Evolutionary conservation across 768 basidiomycete species (phyloP).

Genomic region (Pleurotus giganteus): DNA sequence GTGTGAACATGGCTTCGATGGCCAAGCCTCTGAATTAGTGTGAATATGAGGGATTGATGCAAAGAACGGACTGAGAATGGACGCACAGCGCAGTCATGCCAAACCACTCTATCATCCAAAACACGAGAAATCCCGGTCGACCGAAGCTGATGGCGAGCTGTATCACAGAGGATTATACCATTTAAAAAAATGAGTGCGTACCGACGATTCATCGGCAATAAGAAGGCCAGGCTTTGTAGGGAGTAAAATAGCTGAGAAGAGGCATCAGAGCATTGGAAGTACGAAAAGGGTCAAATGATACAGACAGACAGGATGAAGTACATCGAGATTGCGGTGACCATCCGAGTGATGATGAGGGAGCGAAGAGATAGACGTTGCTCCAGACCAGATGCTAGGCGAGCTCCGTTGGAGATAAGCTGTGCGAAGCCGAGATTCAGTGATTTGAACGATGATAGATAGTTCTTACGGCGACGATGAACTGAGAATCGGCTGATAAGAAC

Average conservation of each 20-base stretch:
- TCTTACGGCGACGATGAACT: constrained; percentile 8
- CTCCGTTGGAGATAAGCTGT: constrained; percentile 14
- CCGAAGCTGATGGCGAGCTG: constrained; percentile 35
- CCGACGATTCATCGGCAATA: constrained; percentile 50
- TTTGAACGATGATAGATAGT: background rate
- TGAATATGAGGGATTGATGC: background rate
- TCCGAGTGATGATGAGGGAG: constrained; percentile 29
- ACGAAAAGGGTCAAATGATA: background rate
- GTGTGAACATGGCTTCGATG: constrained; percentile 54
- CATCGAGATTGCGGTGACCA: constrained; percentile 25
- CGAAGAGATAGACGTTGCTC: constrained; percentile 26
- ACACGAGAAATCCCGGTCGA: constrained; percentile 53
- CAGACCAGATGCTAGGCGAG: constrained; percentile 37
- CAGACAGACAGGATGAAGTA: constrained; percentile 40
- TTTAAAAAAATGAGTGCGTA: constrained; percentile 21
- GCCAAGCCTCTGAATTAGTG: constrained; percentile 50
- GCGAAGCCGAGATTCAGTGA: background rate
- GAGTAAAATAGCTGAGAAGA: constrained; percentile 50
- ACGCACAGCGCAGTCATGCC: constrained; percentile 58
- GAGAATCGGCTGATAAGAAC: background rate
- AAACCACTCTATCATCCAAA: constrained; percentile 65
- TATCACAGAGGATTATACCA: background rate
- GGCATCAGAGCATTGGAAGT: background rate
- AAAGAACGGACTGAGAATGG: background rate
- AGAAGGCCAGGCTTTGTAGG: constrained; percentile 59